phyloP scores from a whole-genome alignment of 345 rosid species.

The Pugionium cornutum region DNA sequence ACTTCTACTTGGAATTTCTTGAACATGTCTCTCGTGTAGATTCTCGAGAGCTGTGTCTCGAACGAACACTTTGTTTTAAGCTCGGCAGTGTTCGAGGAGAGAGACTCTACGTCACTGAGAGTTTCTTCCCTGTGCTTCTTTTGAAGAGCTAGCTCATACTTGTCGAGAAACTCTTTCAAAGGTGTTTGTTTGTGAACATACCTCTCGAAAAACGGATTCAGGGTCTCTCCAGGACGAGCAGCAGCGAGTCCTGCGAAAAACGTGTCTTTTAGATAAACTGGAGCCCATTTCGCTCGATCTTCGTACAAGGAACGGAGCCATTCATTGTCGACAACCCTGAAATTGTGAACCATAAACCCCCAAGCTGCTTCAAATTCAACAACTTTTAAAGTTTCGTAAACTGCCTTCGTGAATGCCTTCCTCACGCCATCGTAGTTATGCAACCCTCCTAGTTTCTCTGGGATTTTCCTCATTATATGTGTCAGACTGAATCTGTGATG shows the following conservation, averaged over 20 bases:
- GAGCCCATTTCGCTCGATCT: constrained; percentile 80
- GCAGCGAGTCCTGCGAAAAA: constrained; percentile 64
- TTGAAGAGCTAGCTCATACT: constrained; percentile 71
- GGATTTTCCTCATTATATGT: constrained; percentile 52
- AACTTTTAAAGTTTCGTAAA: constrained; percentile 58
- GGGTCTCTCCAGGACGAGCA: constrained; percentile 53
- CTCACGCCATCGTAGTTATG: constrained; percentile 56
- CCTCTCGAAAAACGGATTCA: constrained; percentile 61
- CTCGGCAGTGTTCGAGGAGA: constrained; percentile 41
- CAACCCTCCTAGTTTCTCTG: constrained; percentile 58
- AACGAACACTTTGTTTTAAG: constrained; percentile 70
- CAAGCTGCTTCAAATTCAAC: constrained; percentile 73
- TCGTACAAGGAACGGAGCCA: constrained; percentile 71
- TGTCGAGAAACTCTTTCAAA: constrained; percentile 85
- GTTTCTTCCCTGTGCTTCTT: constrained; percentile 76
- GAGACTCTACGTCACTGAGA: constrained; percentile 59
- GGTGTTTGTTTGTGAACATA: constrained; percentile 77
- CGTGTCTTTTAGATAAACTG: constrained; percentile 73
- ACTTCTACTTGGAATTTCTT: constrained; percentile 78
- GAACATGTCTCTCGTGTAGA: constrained; percentile 69
- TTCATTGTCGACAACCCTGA: constrained; percentile 57
- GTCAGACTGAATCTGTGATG: constrained; percentile 53
- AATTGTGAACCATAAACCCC: constrained; percentile 63
- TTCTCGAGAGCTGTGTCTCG: constrained; percentile 77
- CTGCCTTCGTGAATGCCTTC: constrained; percentile 51